phyloP scores from a whole-genome alignment of 2,329 filamentous ascomycete species.

The Tolypocladium amazonense region DNA sequence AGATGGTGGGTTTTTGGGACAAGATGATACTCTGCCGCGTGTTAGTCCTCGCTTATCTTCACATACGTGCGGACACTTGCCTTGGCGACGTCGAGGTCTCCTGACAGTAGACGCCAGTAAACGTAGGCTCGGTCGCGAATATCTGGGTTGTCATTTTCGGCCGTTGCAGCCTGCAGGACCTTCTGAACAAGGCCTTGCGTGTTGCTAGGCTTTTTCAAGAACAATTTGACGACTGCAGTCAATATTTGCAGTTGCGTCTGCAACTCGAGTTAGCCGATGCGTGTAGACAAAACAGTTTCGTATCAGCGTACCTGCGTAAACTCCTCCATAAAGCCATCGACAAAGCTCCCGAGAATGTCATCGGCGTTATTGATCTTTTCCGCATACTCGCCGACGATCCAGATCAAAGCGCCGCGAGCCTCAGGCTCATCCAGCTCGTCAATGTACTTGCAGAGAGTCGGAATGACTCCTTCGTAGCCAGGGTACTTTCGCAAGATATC shows the following conservation, averaged over 20 bases:
- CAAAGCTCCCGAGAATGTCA: conserved; percentile 82
- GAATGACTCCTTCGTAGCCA: conserved; percentile 95
- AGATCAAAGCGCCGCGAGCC: conserved; percentile 83
- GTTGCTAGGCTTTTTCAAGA: conserved; percentile 90
- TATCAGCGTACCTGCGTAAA: conserved; percentile 66
- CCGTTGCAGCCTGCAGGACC: conserved; percentile 83
- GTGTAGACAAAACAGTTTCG: too few species aligned
- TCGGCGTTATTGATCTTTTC: conserved; percentile 99
- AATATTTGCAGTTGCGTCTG: conserved; percentile 97
- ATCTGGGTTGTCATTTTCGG: conserved; percentile 94
- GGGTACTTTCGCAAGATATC: conserved; percentile 97
- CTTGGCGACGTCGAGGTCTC: conserved; percentile 83
- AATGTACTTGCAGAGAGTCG: conserved; percentile 90
- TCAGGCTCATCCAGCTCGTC: conserved; percentile 93
- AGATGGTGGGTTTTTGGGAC: conserved; percentile 88
- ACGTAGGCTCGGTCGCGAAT: conserved; percentile 95
- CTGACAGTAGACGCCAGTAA: conserved; percentile 94
- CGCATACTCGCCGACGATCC: conserved; percentile 98
- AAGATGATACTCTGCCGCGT: conserved; percentile 63
- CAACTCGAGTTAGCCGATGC: neutral
- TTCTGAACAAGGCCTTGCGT: conserved; percentile 89
- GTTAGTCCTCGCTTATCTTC: neutral
- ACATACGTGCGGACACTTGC: conserved; percentile 26
- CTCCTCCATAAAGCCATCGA: conserved; percentile 90
- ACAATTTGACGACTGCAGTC: conserved; percentile 93